Evolutionary conservation across 1,284 basidiomycete species (phyloP), one percentile per base, ranked within the genome.

Genomic region (Rhizoctonia solani): DNA sequence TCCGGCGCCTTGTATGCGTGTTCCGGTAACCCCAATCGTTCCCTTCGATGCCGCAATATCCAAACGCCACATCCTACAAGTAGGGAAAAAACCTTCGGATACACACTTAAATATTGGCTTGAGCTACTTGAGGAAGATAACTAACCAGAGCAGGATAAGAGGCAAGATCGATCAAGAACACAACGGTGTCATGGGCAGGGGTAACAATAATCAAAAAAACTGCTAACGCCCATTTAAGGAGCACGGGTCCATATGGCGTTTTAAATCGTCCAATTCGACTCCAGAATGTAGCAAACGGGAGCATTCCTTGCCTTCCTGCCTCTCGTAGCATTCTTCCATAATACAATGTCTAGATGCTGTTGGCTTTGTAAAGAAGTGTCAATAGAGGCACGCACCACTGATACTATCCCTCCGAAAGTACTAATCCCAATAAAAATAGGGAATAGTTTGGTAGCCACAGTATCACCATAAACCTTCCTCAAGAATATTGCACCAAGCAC

Each of bases 401-500:
- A 71, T 39, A 83, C 71, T 68, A 80, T 72, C 42, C 73, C 74
- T 3, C 72, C 74, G 9, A 74, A 69, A 8, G 73, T 73, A 44
- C 75, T 74, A 23, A 76, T 72, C 1, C 78, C 77, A 13, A 76
- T 75, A 29, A 80, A 73, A 2, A 75, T 76, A 2, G 75, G 75
- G 37, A 79, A 73, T 19, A 79, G 73, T 16, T 71, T 71, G 11
- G 72, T 69, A 4, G 72, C 75, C 0, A 76, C 76, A 8, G 74
- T 76, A 23, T 71, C 58, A 13, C 84, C 85, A 66, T 85, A 86
- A 39, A 87, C 82, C 39, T 83, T 81, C 50, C 74, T 71, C 71
- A 87, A 85, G 72, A 85, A 86, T 41, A 82, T 68, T 0, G 82
- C 77, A 0, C 85, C 85, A 13, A 86, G 81, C 0, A 80, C 82